phyloP scores from a whole-genome alignment of 2,329 filamentous ascomycete genomes.

The Colletotrichum higginsianum region DNA sequence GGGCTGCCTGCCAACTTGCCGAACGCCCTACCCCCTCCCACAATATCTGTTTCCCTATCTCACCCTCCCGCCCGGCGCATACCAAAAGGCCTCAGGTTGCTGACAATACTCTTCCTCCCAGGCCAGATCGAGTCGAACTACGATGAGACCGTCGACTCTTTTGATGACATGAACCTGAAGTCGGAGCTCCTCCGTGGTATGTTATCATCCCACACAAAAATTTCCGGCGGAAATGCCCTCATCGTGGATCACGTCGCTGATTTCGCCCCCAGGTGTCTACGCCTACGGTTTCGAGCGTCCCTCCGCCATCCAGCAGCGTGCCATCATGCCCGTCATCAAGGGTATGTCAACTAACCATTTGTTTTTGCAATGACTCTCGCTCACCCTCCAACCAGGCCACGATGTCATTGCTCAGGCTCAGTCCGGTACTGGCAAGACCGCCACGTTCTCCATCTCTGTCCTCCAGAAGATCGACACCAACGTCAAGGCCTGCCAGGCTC shows the following conservation, averaged over 20 bases:
- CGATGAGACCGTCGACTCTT: constrained; percentile 99
- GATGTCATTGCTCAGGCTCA: constrained; percentile 99
- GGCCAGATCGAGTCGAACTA: constrained; percentile 99
- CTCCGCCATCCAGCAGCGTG: constrained; percentile 99
- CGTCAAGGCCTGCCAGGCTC: constrained; percentile 96
- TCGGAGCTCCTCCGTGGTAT: constrained; percentile 92
- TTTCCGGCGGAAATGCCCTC: constrained; percentile 39
- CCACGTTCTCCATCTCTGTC: constrained; percentile 98
- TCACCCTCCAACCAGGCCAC: constrained; percentile 73
- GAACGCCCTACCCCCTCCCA: constrained; percentile 8
- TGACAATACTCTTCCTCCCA: constrained; percentile 55
- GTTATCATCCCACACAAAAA: constrained; percentile 44
- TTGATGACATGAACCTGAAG: constrained; percentile 98
- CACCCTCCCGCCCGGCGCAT: constrained; percentile 15
- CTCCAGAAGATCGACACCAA: constrained; percentile 98
- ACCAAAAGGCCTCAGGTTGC: constrained; percentile 42
- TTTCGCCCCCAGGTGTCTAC: constrained; percentile 79
- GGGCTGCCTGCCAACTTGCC: constrained; percentile 19
- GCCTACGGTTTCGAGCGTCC: constrained; percentile 99
- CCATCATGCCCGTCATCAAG: constrained; percentile 99
- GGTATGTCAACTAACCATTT: constrained; percentile 68
- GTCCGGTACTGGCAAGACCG: constrained; percentile 99
- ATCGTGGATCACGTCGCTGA: constrained; percentile 24
- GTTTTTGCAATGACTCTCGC: constrained; percentile 20
- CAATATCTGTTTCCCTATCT: background rate